These are phyloP conservation scores for Cephaloascus albidus DNA, from an alignment of 805 yeast species.

Conservation along the genomic window DNA sequence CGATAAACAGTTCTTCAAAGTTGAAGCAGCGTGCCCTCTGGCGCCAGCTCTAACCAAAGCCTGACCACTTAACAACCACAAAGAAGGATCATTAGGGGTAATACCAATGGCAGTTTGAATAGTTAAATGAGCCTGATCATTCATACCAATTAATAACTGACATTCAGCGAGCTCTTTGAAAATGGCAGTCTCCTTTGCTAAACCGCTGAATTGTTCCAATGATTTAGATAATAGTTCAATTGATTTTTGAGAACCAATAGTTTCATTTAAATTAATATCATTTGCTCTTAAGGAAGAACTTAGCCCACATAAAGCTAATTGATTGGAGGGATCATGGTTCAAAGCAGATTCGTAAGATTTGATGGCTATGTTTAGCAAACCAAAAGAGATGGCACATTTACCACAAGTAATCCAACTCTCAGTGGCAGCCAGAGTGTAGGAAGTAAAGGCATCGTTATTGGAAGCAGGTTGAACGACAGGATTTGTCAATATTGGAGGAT, in stretches of 20 bases:
- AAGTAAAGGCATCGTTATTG: background rate
- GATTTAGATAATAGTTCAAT: conserved; percentile 29
- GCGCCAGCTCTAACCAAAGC: conserved; percentile 32
- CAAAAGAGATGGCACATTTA: conserved; percentile 32
- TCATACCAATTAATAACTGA: conserved; percentile 34
- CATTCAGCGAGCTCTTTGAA: conserved; percentile 46
- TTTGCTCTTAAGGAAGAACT: conserved; percentile 27
- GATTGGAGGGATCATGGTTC: conserved; percentile 27
- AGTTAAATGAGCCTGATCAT: conserved; percentile 43
- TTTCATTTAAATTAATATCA: conserved; percentile 25
- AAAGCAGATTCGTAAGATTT: conserved; percentile 33
- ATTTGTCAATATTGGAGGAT: background rate
- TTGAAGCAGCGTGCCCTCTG: conserved; percentile 35
- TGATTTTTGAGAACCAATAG: conserved; percentile 28
- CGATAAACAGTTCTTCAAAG: conserved; percentile 34
- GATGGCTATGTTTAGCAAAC: conserved; percentile 28
- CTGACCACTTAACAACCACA: conserved; percentile 42
- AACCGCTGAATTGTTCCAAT: conserved; percentile 23
- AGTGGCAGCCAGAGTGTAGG: conserved; percentile 12
- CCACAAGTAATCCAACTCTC: conserved; percentile 41
- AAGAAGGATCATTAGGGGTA: conserved; percentile 29
- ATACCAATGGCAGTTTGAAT: conserved; percentile 31
- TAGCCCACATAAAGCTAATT: conserved; percentile 32
- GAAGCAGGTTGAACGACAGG: background rate
- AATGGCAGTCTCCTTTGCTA: conserved; percentile 26